A percentile compares a stretch with the other conserved stretches of the same genome.
phyloP scores from a whole-genome alignment of 345 rosid genomes.

The Hibiscus tridactylites region DNA sequence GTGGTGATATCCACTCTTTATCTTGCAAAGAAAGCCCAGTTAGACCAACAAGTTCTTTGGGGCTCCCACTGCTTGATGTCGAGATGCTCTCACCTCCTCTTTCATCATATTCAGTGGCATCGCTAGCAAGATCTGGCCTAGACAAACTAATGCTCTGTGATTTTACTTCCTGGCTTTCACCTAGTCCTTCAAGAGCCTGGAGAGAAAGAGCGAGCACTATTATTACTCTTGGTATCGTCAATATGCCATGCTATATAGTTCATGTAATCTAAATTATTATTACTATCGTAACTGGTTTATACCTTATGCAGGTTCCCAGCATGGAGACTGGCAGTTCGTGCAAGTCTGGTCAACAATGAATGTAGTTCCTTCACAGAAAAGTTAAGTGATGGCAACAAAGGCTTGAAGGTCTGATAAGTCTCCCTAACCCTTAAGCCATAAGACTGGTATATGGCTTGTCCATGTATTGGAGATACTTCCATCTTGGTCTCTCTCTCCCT shows the following conservation, averaged over 20 bases:
- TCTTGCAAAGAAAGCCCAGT: conserved; percentile 41
- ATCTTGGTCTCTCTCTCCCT: conserved; percentile 65
- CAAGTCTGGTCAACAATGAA: conserved; percentile 62
- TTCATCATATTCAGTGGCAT: conserved; percentile 33
- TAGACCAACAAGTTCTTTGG: conserved; percentile 27
- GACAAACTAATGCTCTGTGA: conserved; percentile 45
- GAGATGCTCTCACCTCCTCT: conserved; percentile 36
- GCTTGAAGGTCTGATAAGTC: conserved; percentile 54
- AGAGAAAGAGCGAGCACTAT: not conserved
- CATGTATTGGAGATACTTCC: conserved; percentile 81
- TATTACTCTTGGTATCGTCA: not conserved
- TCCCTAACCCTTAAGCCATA: conserved; percentile 68
- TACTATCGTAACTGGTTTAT: conserved; percentile 16
- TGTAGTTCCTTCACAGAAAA: conserved; percentile 55
- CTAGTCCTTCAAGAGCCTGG: conserved; percentile 73
- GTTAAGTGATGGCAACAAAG: conserved; percentile 46
- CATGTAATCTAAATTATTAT: conserved; percentile 4
- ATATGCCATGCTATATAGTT: conserved; percentile 1
- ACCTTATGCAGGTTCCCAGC: conserved; percentile 86
- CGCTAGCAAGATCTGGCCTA: conserved; percentile 39
- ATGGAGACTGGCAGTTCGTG: conserved; percentile 76
- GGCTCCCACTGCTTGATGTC: conserved; percentile 31
- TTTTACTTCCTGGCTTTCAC: conserved; percentile 58
- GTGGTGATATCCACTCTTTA: conserved; percentile 74
- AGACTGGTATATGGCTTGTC: conserved; percentile 87